phyloP scores from a whole-genome alignment of 176 grass and related monocot species.

The Triticum turgidum region DNA sequence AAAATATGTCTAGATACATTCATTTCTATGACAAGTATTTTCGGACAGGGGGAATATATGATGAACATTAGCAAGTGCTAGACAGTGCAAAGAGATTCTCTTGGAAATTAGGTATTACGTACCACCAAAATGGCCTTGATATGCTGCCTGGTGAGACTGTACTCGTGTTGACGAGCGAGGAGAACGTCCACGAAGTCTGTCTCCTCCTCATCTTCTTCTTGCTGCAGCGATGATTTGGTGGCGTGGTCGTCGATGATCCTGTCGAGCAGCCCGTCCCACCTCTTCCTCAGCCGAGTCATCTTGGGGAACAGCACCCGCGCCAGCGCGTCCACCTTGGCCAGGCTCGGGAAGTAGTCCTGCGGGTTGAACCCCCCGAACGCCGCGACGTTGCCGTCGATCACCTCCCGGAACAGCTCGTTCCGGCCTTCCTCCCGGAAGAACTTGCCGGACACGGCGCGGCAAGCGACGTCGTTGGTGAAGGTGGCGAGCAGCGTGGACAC shows the following conservation, averaged over 20 bases:
- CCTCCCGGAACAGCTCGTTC: conserved; percentile 1
- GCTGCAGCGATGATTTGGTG: background rate
- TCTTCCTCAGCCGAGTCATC: conserved; percentile 2
- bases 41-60: too few relatives aligned
- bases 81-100: too few relatives aligned
- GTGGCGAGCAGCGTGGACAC: background rate
- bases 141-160: background rate
- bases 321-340: background rate
- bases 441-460: conserved; percentile 4
- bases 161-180: background rate
- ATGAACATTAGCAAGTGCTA: too few relatives aligned
- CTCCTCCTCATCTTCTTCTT: background rate
- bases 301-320: conserved; percentile 1
- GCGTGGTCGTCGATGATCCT: background rate
- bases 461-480: background rate
- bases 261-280: background rate
- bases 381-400: conserved; percentile 7
- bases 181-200: background rate
- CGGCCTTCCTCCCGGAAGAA: conserved; percentile 2
- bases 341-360: conserved; percentile 1
- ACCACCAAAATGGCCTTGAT: background rate
- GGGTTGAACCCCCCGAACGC: background rate
- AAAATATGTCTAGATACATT: too few relatives aligned
- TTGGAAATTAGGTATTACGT: background rate
- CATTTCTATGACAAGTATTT: too few relatives aligned